Base-by-base conservation (phyloP, 1,284 basidiomycete species). In the Marasmius sp. region DNA sequence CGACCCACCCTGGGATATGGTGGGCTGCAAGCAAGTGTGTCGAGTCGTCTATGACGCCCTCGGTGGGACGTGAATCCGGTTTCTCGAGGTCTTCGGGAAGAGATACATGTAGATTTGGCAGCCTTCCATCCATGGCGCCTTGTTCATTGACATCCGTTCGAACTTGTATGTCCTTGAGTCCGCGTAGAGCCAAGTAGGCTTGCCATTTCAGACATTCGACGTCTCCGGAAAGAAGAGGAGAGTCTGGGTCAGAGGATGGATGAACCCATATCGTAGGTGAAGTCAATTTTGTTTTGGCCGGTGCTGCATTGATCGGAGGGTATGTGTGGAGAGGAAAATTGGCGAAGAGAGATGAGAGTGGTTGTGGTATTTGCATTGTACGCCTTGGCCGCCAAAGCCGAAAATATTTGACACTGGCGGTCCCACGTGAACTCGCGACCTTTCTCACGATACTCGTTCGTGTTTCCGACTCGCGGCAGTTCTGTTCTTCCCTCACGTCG, bases 121-220 rank as follows among this genome's bases (percentile, higher is more conserved):
- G 80, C 18, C 85, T 79, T 4, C 79, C 82, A 62, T 85, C 88
- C 48, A 91, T 75, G 7, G 84, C 87, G 36, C 91, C 91, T 60
- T 89, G 85, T 18, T 83, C 76, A 14, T 81, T 71, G 38, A 93
- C 77, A 70, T 92, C 87, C 75, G 84, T 89, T 55, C 88, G 82
- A 12, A 92, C 74, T 33, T 73, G 74, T 54, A 91, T 74, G 66
- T 74, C 68, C 18, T 66, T 72, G 59, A 89, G 70, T 4, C 84
- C 85, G 58, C 88, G 84, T 16, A 93, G 81, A 1, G 91, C 89
- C 61, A 93, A 79, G 72, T 90, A 92, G 0, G 91, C 88, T 72
- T 93, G 91, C 91, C 91, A 93, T 75, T 91, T 92, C 68, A 93
- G 81, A 72, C 91, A 92, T 68, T 92, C 90, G 64, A 92, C 87